A percentile compares a stretch with the other conserved stretches of the same genome.
Conservation (phyloP, 305 asterid genomes). For the Withania somnifera region DNA sequence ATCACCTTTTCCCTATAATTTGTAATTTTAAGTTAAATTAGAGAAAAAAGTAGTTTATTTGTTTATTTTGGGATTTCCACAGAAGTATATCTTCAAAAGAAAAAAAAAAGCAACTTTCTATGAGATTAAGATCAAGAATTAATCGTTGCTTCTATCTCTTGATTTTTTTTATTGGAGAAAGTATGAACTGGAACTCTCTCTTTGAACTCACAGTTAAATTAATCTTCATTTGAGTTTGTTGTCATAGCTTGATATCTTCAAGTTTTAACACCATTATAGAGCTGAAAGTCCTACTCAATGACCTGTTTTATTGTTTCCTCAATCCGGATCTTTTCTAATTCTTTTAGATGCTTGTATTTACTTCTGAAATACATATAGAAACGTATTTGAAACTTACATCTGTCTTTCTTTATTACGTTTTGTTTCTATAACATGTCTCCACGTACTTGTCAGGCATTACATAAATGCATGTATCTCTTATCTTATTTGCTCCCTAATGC, state of each 20-base stretch:
- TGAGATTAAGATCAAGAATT: background rate
- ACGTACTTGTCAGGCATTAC: background rate
- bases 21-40: background rate
- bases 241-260: background rate
- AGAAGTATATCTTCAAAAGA: background rate
- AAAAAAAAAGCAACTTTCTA: background rate
- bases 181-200: background rate
- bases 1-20: background rate
- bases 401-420: background rate
- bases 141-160: background rate
- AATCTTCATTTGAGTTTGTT: background rate
- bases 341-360: background rate
- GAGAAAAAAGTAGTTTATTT: background rate
- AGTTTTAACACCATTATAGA: background rate
- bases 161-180: background rate
- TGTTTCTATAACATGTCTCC: background rate
- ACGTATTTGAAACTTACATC: background rate
- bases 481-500: constrained; percentile 18
- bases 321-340: background rate
- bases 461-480: background rate
- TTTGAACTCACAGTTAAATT: background rate
- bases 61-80: background rate
- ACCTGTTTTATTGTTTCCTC: background rate
- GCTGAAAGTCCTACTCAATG: background rate
- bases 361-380: background rate